Evolutionary conservation across 2,329 filamentous ascomycete genomes (phyloP).

Genomic region (Lachnellula hyalina): DNA sequence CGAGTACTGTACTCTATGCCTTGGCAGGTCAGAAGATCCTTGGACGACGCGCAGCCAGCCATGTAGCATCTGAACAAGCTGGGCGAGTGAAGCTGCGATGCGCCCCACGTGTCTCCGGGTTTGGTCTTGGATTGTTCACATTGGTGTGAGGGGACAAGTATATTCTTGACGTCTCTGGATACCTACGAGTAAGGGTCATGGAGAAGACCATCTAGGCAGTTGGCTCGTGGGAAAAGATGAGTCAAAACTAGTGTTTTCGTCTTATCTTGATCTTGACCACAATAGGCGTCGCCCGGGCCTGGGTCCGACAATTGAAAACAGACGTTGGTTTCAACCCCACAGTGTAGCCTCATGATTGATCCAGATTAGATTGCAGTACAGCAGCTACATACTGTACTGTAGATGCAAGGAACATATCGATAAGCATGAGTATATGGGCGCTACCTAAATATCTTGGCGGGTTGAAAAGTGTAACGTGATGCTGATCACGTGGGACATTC

Average conservation of each 20-base stretch:
- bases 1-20: background rate
- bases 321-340: background rate
- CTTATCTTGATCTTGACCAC: background rate
- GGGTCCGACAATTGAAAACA: background rate
- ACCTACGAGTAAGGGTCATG: background rate
- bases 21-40: constrained; percentile 3
- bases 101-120: background rate
- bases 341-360: constrained; percentile 1
- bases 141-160: background rate
- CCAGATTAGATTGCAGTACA: background rate
- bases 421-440: background rate
- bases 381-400: background rate
- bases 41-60: constrained; percentile 7
- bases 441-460: too few relatives aligned
- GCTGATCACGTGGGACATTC: too few relatives aligned
- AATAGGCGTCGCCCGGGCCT: background rate
- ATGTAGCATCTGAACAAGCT: background rate
- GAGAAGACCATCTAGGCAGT: background rate
- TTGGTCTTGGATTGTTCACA: background rate
- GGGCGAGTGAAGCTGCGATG: background rate
- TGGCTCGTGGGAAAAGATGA: too few relatives aligned
- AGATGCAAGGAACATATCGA: background rate
- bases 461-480: too few relatives aligned
- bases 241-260: background rate
- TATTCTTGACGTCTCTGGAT: background rate